Evolutionary conservation across 176 grass and related monocot species (phyloP).

Genomic region (Raddia guianensis): DNA sequence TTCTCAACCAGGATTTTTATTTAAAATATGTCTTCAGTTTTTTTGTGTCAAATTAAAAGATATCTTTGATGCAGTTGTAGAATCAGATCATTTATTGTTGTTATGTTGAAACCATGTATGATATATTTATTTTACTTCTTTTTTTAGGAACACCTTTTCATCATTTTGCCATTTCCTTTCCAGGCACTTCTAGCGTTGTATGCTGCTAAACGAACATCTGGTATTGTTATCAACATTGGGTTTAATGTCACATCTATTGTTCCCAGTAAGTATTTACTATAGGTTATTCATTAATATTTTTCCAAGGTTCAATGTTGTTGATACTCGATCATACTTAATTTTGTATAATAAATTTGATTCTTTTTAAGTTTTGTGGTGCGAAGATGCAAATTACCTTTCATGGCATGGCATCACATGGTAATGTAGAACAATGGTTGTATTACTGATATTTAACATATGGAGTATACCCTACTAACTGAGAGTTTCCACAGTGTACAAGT

Average conservation of each 20-base stretch:
- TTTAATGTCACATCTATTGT: slow-evolving; percentile 84
- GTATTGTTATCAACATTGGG: slow-evolving; percentile 95
- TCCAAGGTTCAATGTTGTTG: background rate
- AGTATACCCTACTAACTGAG: background rate
- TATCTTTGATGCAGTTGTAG: background rate
- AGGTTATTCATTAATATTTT: slow-evolving; percentile 5
- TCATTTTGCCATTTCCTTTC: slow-evolving; percentile 37
- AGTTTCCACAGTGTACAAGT: background rate
- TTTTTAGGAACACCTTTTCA: background rate
- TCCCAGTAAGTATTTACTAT: slow-evolving; percentile 66
- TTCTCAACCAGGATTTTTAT: background rate
- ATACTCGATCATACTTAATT: background rate
- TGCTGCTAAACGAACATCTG: slow-evolving; percentile 79
- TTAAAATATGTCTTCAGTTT: background rate
- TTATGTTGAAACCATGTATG: slow-evolving; percentile 14
- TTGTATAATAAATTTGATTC: background rate
- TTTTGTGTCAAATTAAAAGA: background rate
- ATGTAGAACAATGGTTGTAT: background rate
- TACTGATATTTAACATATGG: background rate
- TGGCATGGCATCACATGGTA: background rate
- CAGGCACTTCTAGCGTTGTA: slow-evolving; percentile 93
- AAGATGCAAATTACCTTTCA: background rate
- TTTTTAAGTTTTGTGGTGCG: background rate
- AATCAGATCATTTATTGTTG: background rate
- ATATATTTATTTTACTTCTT: background rate